phyloP scores from a whole-genome alignment of 768 basidiomycete genomes.

The Mycena belliarum region DNA sequence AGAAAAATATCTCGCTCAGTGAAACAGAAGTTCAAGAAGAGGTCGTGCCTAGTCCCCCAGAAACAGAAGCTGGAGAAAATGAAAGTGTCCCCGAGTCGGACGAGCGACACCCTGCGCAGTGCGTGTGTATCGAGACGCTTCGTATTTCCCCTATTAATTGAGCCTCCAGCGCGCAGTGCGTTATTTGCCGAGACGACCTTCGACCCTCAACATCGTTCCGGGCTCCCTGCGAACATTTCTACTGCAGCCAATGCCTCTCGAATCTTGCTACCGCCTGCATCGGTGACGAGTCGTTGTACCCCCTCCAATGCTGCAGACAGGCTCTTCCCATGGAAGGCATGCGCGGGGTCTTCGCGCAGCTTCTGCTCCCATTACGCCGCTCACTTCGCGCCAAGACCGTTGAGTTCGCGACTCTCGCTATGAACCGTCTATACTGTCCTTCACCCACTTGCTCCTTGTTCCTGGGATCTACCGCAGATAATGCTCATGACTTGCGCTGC shows the following conservation, averaged over 20 bases:
- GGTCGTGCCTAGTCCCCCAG: background rate
- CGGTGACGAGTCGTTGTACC: constrained; percentile 53
- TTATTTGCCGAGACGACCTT: constrained; percentile 43
- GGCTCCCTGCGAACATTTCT: constrained; percentile 47
- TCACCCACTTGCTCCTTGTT: constrained; percentile 53
- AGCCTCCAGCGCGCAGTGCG: constrained; percentile 33
- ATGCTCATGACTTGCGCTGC: constrained; percentile 33
- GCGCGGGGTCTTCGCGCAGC: constrained; percentile 28
- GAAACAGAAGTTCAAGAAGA: background rate
- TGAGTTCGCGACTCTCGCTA: constrained; percentile 46
- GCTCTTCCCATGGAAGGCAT: constrained; percentile 32
- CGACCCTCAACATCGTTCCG: constrained; percentile 27
- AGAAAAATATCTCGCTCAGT: background rate
- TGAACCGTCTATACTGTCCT: constrained; percentile 53
- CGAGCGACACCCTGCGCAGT: background rate
- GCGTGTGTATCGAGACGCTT: background rate
- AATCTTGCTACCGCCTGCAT: constrained; percentile 42
- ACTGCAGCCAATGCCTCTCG: constrained; percentile 47
- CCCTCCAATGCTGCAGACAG: constrained; percentile 51
- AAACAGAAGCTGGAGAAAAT: background rate
- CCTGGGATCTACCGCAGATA: constrained; percentile 41
- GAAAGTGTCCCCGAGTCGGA: background rate
- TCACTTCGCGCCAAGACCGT: constrained; percentile 41
- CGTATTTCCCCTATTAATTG: background rate
- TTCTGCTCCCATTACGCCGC: constrained; percentile 18